These are phyloP conservation scores for Cercospora janseana DNA, from an alignment of 2,329 filamentous ascomycete species.

Conservation along the genomic window DNA sequence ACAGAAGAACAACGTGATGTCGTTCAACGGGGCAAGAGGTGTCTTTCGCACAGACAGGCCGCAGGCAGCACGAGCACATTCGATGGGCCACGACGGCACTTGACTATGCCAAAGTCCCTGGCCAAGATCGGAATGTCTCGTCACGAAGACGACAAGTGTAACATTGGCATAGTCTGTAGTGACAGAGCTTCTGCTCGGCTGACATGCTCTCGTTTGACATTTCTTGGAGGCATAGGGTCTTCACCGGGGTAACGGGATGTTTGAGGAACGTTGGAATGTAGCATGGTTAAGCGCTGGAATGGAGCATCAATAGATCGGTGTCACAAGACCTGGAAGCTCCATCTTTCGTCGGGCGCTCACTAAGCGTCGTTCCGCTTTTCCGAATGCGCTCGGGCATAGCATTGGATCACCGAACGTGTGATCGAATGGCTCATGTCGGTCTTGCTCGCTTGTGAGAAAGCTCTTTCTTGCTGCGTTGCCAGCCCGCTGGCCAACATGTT, in stretches of 20 bases:
- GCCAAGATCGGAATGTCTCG: slow-evolving; percentile 27
- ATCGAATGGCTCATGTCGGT: too few relatives aligned
- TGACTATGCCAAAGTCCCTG: slow-evolving; percentile 24
- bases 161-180: slow-evolving; percentile 26
- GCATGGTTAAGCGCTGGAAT: slow-evolving; percentile 7
- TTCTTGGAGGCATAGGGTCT: slow-evolving; percentile 5
- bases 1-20: slow-evolving; percentile 22
- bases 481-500: too few relatives aligned
- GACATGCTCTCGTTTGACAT: slow-evolving; percentile 16
- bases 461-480: too few relatives aligned
- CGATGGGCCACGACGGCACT: slow-evolving; percentile 22
- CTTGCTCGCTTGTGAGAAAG: too few relatives aligned
- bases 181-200: slow-evolving; percentile 16
- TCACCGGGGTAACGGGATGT: slow-evolving; percentile 29
- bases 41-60: slow-evolving; percentile 17
- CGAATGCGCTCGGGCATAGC: not conserved
- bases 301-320: slow-evolving; percentile 2
- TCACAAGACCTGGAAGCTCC: slow-evolving; percentile 2
- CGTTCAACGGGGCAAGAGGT: slow-evolving; percentile 15
- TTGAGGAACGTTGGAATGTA: slow-evolving; percentile 20
- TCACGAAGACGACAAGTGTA: slow-evolving; percentile 34
- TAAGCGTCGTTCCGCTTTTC: not conserved
- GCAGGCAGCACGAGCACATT: slow-evolving; percentile 14
- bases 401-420: too few relatives aligned
- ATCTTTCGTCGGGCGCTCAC: not conserved